phyloP scores from a whole-genome alignment of 192 early-diverging fungal species.

The Linnemannia zychae region DNA sequence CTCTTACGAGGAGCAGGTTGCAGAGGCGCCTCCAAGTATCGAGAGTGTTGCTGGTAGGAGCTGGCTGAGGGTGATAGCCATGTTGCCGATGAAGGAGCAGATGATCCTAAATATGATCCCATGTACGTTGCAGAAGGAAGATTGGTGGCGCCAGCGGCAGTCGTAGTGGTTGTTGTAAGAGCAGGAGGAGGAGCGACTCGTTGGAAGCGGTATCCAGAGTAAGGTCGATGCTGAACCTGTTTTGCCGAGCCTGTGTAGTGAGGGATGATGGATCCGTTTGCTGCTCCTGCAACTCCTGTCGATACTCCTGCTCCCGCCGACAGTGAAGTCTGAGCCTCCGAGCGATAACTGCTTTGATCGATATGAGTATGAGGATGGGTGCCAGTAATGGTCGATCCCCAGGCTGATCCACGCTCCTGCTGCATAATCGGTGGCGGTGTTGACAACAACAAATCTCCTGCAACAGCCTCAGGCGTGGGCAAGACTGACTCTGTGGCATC shows the following conservation, averaged over 20 bases:
- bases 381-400: neutral
- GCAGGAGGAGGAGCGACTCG: conserved; percentile 11
- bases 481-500: neutral
- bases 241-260: conserved; percentile 42
- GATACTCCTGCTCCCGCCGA: neutral
- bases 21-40: neutral
- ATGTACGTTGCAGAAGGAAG: neutral
- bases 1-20: conserved; percentile 36
- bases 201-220: conserved; percentile 14
- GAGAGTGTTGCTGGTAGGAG: neutral
- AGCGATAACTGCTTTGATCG: conserved; percentile 7
- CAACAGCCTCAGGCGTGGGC: neutral
- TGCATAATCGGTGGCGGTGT: neutral
- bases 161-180: neutral
- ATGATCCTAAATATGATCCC: neutral
- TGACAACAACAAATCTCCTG: neutral
- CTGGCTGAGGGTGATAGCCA: conserved; percentile 7
- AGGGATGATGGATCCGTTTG: conserved; percentile 16
- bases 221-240: conserved; percentile 18
- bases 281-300: neutral
- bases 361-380: neutral
- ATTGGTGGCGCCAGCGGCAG: neutral
- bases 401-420: neutral
- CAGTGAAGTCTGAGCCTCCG: neutral
- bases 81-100: neutral